Percentiles rank a stretch among this genome's conserved stretches.
These are phyloP conservation scores for Strobilomyces echinocephalus DNA, from an alignment of 768 basidiomycete species.

Conservation along the genomic window DNA sequence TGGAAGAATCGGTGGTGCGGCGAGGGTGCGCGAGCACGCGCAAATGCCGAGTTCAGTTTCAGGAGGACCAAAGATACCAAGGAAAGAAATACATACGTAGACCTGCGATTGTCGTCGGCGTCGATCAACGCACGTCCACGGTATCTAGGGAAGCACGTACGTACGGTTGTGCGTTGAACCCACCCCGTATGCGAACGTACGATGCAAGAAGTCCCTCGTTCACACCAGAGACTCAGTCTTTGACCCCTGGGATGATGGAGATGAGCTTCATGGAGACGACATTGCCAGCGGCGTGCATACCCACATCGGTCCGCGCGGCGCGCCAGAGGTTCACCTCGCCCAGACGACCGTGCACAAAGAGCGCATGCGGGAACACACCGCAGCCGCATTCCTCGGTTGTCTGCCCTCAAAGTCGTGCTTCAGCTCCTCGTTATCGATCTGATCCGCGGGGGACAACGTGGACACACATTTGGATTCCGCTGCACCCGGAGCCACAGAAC, in stretches of 20 bases:
- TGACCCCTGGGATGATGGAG: conserved; percentile 61
- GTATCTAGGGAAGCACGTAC: conserved; percentile 20
- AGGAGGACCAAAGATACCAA: conserved; percentile 90
- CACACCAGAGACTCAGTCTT: conserved; percentile 64
- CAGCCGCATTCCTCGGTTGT: conserved; percentile 73
- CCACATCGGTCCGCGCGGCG: conserved; percentile 94
- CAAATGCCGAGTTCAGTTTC: conserved; percentile 64
- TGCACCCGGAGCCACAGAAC: conserved; percentile 88
- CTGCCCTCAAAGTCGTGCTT: no score
- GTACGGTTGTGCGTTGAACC: conserved; percentile 75
- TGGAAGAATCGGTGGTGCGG: conserved; percentile 39
- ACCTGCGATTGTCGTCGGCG: conserved; percentile 79
- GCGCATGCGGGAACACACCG: conserved; percentile 44
- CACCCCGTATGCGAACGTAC: conserved; percentile 69
- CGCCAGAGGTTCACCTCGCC: conserved; percentile 84
- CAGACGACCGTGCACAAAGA: background rate
- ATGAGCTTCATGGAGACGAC: conserved; percentile 91
- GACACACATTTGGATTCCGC: conserved; percentile 94
- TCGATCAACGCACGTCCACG: conserved; percentile 3
- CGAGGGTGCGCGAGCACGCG: conserved; percentile 35
- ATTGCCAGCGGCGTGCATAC: conserved; percentile 96
- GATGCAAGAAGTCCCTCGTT: conserved; percentile 90
- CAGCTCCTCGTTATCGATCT: no score
- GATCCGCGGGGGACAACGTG: no score
- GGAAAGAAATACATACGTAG: conserved; percentile 98